Conservation (phyloP, 1,284 basidiomycete species). For the Ganoderma lucidum region DNA sequence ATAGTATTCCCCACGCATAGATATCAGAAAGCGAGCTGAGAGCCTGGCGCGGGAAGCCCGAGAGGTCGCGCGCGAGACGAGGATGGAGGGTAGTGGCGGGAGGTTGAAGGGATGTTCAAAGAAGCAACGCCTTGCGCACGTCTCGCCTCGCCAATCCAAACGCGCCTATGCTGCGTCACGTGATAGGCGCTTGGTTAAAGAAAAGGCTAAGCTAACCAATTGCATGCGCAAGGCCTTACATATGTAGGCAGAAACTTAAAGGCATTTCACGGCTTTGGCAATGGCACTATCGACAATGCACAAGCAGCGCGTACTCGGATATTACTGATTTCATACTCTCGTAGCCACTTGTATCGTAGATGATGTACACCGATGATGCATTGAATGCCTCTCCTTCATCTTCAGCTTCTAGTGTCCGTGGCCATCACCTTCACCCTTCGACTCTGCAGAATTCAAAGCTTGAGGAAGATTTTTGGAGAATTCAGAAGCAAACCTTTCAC, state of each 20-base stretch:
- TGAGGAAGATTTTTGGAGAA: slow-evolving; percentile 29
- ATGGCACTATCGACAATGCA: not conserved
- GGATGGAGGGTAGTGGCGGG: slow-evolving; percentile 24
- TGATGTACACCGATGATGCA: slow-evolving; percentile 30
- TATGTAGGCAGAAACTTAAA: too few species aligned
- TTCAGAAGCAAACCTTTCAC: slow-evolving; percentile 34
- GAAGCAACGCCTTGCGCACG: slow-evolving; percentile 18
- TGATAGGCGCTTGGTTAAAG: slow-evolving; percentile 8
- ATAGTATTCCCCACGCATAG: slow-evolving; percentile 44
- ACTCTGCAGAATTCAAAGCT: slow-evolving; percentile 56
- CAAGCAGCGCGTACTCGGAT: too few species aligned
- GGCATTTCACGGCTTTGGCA: slow-evolving; percentile 9
- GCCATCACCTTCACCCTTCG: slow-evolving; percentile 64
- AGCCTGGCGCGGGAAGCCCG: slow-evolving; percentile 16
- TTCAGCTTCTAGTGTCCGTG: slow-evolving; percentile 40
- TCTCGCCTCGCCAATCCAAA: slow-evolving; percentile 34
- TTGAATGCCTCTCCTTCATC: slow-evolving; percentile 19
- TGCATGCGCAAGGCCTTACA: too few species aligned
- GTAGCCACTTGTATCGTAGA: slow-evolving; percentile 26
- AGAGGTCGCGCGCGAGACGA: slow-evolving; percentile 16
- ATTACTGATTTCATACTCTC: not conserved
- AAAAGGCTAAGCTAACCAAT: too few species aligned
- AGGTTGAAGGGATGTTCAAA: slow-evolving; percentile 23
- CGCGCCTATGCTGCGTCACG: slow-evolving; percentile 34
- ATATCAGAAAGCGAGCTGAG: slow-evolving; percentile 6